Evolutionary conservation across 1,139 yeast genomes (phyloP).

Genomic region (Zygosaccharomyces pseudobailii): DNA sequence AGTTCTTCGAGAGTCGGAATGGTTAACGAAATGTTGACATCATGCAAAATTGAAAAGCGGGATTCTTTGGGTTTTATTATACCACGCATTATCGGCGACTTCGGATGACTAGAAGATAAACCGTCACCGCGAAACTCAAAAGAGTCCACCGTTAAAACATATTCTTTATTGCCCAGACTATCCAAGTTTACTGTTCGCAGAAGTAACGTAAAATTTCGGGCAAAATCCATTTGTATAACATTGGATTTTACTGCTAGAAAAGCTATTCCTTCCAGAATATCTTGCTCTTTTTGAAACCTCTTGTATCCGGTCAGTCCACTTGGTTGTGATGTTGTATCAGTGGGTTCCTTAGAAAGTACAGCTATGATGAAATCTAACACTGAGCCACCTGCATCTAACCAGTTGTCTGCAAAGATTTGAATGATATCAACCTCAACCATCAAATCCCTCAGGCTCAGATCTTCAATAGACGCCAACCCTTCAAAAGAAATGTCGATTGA

Average conservation of each 20-base stretch:
- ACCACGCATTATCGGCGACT: conserved; percentile 12
- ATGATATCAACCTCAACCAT: conserved; percentile 13
- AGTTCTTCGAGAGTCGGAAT: conserved; percentile 1
- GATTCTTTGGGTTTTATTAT: conserved; percentile 2
- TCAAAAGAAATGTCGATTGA: conserved; percentile 42
- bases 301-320: conserved; percentile 17
- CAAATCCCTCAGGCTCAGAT: conserved; percentile 34
- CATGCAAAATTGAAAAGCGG: conserved; percentile 4
- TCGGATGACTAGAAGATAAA: neutral
- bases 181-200: conserved; percentile 13
- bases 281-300: conserved; percentile 27
- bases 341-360: neutral
- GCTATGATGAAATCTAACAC: conserved; percentile 7
- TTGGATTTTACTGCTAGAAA: conserved; percentile 11
- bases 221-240: conserved; percentile 7
- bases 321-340: conserved; percentile 4
- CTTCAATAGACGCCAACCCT: conserved; percentile 47
- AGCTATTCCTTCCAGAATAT: conserved; percentile 10
- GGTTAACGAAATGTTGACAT: conserved; percentile 3
- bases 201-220: conserved; percentile 7
- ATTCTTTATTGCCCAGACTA: conserved; percentile 11
- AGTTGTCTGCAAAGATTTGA: conserved; percentile 12
- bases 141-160: conserved; percentile 7
- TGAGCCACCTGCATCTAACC: conserved; percentile 11
- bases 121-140: conserved; percentile 10